These are phyloP conservation scores for Trichoderma reesei DNA, from an alignment of 495 filamentous ascomycete genomes.

Conservation along the genomic window DNA sequence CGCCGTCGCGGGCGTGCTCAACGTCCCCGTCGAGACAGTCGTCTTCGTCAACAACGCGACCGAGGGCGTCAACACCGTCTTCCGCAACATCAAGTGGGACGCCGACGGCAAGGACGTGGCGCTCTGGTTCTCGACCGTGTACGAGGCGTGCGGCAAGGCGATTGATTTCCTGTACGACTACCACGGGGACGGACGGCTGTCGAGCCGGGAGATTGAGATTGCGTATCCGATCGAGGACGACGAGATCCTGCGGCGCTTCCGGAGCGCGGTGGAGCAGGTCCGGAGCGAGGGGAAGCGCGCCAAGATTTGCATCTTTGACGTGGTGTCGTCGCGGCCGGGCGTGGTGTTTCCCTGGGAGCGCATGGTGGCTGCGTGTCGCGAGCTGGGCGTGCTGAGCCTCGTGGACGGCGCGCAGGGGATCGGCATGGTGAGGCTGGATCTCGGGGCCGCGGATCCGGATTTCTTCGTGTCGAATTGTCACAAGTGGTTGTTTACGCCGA, in stretches of 20 bases:
- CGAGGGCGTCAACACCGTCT: conserved; percentile 66
- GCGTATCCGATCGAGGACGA: conserved; percentile 51
- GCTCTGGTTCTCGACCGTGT: conserved; percentile 63
- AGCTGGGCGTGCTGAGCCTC: conserved; percentile 48
- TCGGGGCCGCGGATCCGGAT: conserved; percentile 57
- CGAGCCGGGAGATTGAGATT: conserved; percentile 27
- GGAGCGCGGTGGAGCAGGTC: conserved; percentile 33
- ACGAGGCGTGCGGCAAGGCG: conserved; percentile 63
- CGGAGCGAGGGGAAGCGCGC: conserved; percentile 35
- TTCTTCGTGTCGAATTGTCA: conserved; percentile 81
- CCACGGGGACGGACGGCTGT: conserved; percentile 20
- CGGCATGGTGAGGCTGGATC: conserved; percentile 62
- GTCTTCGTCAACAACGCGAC: conserved; percentile 81
- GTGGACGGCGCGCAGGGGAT: conserved; percentile 81
- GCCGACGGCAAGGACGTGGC: conserved; percentile 48
- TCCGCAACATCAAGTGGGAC: conserved; percentile 56
- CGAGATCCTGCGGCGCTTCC: conserved; percentile 45
- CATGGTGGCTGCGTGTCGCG: conserved; percentile 51
- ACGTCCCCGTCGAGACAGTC: conserved; percentile 49
- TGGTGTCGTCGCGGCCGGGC: conserved; percentile 64
- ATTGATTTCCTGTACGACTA: conserved; percentile 60
- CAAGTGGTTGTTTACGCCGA: conserved; percentile 87
- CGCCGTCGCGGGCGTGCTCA: conserved; percentile 53
- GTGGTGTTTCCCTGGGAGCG: conserved; percentile 68
- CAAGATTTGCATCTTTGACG: conserved; percentile 66